These are phyloP conservation scores for Platanthera zijinensis DNA, from an alignment of 106 monocot species.

Conservation along the genomic window DNA sequence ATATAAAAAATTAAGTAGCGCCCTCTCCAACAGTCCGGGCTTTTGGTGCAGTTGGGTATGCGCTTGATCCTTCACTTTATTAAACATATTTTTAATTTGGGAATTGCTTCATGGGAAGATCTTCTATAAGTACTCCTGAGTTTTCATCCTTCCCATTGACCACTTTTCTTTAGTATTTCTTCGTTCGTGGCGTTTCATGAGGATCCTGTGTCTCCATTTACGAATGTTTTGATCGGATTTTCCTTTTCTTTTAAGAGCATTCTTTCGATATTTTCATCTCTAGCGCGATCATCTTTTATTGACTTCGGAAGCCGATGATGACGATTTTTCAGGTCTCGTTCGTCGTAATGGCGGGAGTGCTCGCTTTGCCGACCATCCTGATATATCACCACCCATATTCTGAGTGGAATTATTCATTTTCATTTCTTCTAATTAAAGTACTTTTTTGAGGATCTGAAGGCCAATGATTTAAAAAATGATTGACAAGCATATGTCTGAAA, in stretches of 20 bases:
- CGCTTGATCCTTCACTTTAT: too few species aligned
- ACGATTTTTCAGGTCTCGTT: slow-evolving; percentile 69
- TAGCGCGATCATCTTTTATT: background rate
- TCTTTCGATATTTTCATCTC: background rate
- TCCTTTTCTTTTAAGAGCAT: background rate
- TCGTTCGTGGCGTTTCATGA: too few species aligned
- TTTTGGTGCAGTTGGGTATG: too few species aligned
- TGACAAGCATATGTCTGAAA: slow-evolving; percentile 15
- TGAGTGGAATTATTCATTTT: slow-evolving; percentile 12
- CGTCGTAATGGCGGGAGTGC: slow-evolving; percentile 54
- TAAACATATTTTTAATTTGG: too few species aligned
- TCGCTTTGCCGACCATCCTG: slow-evolving; percentile 80
- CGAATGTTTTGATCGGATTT: background rate
- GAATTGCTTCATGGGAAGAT: too few species aligned
- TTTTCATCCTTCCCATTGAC: background rate
- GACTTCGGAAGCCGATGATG: slow-evolving; percentile 7
- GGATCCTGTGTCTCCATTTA: background rate
- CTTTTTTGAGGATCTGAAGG: too few species aligned
- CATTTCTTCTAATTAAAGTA: too few species aligned
- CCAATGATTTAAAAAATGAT: background rate
- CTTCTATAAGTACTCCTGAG: too few species aligned
- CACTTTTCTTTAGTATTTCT: too few species aligned
- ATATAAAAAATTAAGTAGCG: too few species aligned
- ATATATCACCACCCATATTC: slow-evolving; percentile 90
- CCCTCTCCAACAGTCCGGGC: too few species aligned